Percentiles rank a stretch among this genome's conserved stretches.
These are phyloP conservation scores for Corymbia maculata DNA, from an alignment of 345 rosid species.

Conservation along the genomic window DNA sequence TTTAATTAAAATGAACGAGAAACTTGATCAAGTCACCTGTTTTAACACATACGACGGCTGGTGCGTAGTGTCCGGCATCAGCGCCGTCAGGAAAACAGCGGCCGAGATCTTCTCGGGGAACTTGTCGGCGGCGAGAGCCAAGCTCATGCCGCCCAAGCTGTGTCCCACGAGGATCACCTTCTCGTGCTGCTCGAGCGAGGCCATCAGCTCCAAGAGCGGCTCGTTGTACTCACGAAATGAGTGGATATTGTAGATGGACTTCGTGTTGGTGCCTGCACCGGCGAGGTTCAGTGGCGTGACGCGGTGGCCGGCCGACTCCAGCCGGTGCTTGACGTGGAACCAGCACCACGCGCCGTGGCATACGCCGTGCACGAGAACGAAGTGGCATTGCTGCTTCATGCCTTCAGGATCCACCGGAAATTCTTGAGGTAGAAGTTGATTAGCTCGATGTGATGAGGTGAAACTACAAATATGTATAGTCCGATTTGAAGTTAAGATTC, in stretches of 20 bases:
- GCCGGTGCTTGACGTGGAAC: constrained; percentile 49
- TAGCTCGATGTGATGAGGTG: background rate
- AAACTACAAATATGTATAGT: background rate
- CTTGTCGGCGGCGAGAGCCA: constrained; percentile 23
- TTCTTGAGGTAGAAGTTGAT: background rate
- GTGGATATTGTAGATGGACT: constrained; percentile 24
- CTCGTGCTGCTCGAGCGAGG: constrained; percentile 15
- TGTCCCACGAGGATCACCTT: constrained; percentile 60
- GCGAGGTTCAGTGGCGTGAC: constrained; percentile 44
- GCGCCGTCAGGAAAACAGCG: constrained; percentile 23
- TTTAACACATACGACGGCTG: constrained; percentile 15
- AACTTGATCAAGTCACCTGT: constrained; percentile 3
- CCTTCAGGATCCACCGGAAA: background rate
- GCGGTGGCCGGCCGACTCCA: constrained; percentile 34
- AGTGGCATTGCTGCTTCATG: constrained; percentile 13
- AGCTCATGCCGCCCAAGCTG: constrained; percentile 55
- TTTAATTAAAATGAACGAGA: background rate
- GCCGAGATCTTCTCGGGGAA: constrained; percentile 20
- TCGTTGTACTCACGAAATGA: constrained; percentile 27
- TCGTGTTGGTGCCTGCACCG: constrained; percentile 40
- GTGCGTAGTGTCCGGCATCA: constrained; percentile 21
- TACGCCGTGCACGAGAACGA: constrained; percentile 51
- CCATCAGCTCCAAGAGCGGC: constrained; percentile 36
- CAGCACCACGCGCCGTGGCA: constrained; percentile 66
- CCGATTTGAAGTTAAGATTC: background rate